These are phyloP conservation scores for Fusarium redolens DNA, from an alignment of 2,329 filamentous ascomycete genomes.

Conservation along the genomic window DNA sequence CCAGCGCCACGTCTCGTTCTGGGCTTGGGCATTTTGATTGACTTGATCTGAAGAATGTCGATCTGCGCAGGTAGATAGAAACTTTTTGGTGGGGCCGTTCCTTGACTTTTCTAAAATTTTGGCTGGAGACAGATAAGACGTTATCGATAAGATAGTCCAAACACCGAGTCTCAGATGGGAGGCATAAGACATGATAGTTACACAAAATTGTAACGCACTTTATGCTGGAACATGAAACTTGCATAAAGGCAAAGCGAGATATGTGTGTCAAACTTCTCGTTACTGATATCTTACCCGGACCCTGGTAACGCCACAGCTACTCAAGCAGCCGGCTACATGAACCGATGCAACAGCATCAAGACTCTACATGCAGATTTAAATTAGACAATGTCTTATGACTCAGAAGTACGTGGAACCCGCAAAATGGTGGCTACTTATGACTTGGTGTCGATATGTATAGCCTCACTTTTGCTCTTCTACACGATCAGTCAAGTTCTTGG, in stretches of 20 bases:
- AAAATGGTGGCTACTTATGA: background rate
- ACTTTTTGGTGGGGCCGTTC: constrained; percentile 30
- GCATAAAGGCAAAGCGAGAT: background rate
- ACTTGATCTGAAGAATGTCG: constrained; percentile 19
- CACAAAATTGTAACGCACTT: background rate
- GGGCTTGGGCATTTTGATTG: constrained; percentile 55
- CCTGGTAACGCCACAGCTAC: background rate
- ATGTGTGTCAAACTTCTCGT: background rate
- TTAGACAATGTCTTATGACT: background rate
- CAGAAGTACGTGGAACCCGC: background rate
- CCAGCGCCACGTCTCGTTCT: constrained; percentile 55
- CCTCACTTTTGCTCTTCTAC: background rate
- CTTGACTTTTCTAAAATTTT: constrained; percentile 38
- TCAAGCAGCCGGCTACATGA: background rate
- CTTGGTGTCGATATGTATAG: background rate
- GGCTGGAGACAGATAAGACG: constrained; percentile 36
- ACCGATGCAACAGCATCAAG: background rate
- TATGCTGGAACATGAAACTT: background rate
- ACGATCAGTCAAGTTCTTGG: background rate
- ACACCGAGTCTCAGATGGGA: background rate
- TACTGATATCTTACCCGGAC: background rate
- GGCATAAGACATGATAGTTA: background rate
- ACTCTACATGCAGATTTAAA: background rate
- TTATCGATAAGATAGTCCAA: background rate
- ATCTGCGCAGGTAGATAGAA: constrained; percentile 10